Conservation (phyloP, 306 rosid species). For the Hippophae gyantsensis region DNA sequence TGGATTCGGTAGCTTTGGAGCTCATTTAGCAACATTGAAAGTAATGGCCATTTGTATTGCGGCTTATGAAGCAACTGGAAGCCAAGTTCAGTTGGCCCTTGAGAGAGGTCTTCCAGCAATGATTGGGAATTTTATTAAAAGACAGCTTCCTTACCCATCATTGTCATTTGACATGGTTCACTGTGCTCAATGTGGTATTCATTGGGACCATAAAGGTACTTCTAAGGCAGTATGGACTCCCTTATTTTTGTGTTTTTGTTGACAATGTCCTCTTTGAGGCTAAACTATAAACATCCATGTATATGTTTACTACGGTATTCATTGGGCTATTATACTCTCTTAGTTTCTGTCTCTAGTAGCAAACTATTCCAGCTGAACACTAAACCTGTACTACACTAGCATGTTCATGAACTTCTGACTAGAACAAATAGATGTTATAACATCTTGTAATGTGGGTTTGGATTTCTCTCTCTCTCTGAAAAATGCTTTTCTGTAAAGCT, state of each 20-base stretch:
- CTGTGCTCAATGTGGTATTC: slow-evolving; percentile 87
- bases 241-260: not conserved
- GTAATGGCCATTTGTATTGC: slow-evolving; percentile 88
- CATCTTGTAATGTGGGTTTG: too few species aligned
- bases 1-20: slow-evolving; percentile 99
- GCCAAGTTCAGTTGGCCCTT: slow-evolving; percentile 97
- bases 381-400: too few species aligned
- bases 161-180: slow-evolving; percentile 92
- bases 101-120: slow-evolving; percentile 99
- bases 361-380: too few species aligned
- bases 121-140: slow-evolving; percentile 64
- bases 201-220: slow-evolving; percentile 82
- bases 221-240: not conserved
- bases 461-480: too few species aligned
- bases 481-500: too few species aligned
- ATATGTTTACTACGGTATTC: too few species aligned
- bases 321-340: too few species aligned
- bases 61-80: slow-evolving; percentile 89
- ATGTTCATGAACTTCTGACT: too few species aligned
- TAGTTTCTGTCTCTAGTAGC: too few species aligned
- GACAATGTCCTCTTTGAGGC: not conserved
- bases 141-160: slow-evolving; percentile 92
- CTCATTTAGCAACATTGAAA: slow-evolving; percentile 73
- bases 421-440: too few species aligned
- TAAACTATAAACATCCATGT: not conserved